These are phyloP conservation scores for Pterula multifida DNA, from an alignment of 1,284 basidiomycete species.

Conservation along the genomic window DNA sequence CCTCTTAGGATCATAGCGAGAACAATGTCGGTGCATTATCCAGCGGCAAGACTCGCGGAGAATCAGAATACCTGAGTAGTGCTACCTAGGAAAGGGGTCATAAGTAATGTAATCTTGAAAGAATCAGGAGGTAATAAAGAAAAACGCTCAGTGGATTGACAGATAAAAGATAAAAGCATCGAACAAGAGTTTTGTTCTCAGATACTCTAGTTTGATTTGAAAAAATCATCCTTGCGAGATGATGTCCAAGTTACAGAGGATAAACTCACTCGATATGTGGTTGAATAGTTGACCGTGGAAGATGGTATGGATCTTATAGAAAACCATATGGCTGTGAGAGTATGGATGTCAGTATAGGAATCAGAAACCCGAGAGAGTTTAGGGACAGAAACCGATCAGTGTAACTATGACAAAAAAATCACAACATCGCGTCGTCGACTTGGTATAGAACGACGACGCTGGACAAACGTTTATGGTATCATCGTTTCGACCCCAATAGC, in stretches of 20 bases:
- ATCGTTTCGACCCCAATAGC: conserved; percentile 32
- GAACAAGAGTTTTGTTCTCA: conserved; percentile 43
- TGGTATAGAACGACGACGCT: conserved; percentile 39
- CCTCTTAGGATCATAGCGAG: too few relatives aligned
- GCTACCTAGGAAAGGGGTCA: conserved; percentile 5
- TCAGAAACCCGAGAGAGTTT: conserved; percentile 12
- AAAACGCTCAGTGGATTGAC: conserved; percentile 49
- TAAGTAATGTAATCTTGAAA: conserved; percentile 7
- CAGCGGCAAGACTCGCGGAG: too few relatives aligned
- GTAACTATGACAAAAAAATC: conserved; percentile 76
- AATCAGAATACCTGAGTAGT: too few relatives aligned
- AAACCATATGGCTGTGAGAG: too few relatives aligned
- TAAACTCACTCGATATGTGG: not conserved
- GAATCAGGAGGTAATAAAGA: conserved; percentile 10
- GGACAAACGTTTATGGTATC: conserved; percentile 35
- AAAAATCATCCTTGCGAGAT: conserved; percentile 38
- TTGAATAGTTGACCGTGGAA: too few relatives aligned
- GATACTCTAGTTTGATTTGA: conserved; percentile 83
- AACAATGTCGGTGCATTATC: too few relatives aligned
- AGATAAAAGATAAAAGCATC: conserved; percentile 52
- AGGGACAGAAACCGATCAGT: conserved; percentile 48
- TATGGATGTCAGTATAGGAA: not conserved
- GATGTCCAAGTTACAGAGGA: conserved; percentile 7
- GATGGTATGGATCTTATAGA: too few relatives aligned
- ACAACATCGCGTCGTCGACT: conserved; percentile 31